Base-by-base conservation (phyloP, 768 basidiomycete species). In the Xerocomus potaroensis region DNA sequence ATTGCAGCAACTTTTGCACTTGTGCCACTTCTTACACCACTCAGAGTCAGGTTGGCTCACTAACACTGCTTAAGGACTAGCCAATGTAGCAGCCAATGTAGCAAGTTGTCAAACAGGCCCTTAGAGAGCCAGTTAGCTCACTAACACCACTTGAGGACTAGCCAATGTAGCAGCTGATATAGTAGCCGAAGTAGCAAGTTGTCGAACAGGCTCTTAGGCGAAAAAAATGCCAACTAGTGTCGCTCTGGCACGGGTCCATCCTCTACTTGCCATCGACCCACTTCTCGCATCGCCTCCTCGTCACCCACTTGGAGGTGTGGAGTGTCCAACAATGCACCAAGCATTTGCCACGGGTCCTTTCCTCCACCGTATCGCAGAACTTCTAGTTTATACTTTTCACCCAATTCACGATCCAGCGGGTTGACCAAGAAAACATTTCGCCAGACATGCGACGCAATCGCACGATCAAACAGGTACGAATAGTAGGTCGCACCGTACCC, bases 401-500 rank as follows among this genome's bases (percentile, higher is more conserved):
- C 96, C 2, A 77, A 72, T 29, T 77, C 77, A 14, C 95, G 71
- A 44, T 75, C 73, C 14, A 97, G 65, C 0, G 91, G 88, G 35
- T 87, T 74, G 0, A 55, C 50, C 8, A 72, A 69, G 58, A 98
- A 98, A 0, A 95, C 70, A 9, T 80, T 76, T 9, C 71, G 65
- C 87, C 91, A 99, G 0, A 97, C 84, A n/a, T 87, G 78, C 6
- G 88, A 88, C 0, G 96, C 95, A 49, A 99, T 96, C 4, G 92
- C 92, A 5, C 94, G 82, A 55, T 98, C 96, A 55, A 99, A 94
- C 11, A 97, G 75, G 62, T 99, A 99, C 3, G 92, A 93, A 59
- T 99, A 99, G 63, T 99, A 99, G 0, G 92, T 96, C 12, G 95
- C 93, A 5, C 95, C 94, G 57, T 99, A 99, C 3, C 94, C 92